Evolutionary conservation across 1,284 basidiomycete species (phyloP).

Genomic region (Chiua sp.): DNA sequence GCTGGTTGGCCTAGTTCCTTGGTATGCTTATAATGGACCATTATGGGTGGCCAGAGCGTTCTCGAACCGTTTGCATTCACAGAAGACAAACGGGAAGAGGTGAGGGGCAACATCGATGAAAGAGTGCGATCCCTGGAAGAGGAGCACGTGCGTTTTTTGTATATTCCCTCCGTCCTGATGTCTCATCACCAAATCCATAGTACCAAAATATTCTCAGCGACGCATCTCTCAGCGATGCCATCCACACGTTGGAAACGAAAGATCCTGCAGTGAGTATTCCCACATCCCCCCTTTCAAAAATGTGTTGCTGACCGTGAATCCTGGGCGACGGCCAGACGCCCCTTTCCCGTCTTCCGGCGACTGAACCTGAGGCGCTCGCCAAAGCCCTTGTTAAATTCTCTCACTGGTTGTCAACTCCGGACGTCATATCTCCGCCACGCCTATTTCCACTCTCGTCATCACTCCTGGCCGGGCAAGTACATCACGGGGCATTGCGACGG

Average conservation of each 20-base stretch:
- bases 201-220: slow-evolving; percentile 75
- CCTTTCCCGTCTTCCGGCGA: slow-evolving; percentile 65
- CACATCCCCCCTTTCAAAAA: background rate
- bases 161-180: too few species aligned
- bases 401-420: slow-evolving; percentile 68
- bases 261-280: slow-evolving; percentile 55
- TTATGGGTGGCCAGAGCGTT: slow-evolving; percentile 54
- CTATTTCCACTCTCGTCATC: slow-evolving; percentile 76
- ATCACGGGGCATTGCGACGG: slow-evolving; percentile 72
- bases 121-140: slow-evolving; percentile 72
- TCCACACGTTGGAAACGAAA: slow-evolving; percentile 61
- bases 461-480: slow-evolving; percentile 69
- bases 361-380: slow-evolving; percentile 61
- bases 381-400: slow-evolving; percentile 64
- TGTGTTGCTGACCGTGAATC: background rate
- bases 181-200: slow-evolving; percentile 44
- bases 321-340: slow-evolving; percentile 58
- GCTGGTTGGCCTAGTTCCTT: background rate
- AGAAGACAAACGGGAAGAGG: slow-evolving; percentile 56
- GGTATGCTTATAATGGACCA: slow-evolving; percentile 1
- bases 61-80: slow-evolving; percentile 81
- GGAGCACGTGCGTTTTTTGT: slow-evolving; percentile 67
- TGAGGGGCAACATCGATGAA: slow-evolving; percentile 68
- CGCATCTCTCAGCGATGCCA: slow-evolving; percentile 73
- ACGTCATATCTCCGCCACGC: slow-evolving; percentile 79